Conservation (phyloP, 2,329 filamentous ascomycete species). For the Aspergillus sp. region DNA sequence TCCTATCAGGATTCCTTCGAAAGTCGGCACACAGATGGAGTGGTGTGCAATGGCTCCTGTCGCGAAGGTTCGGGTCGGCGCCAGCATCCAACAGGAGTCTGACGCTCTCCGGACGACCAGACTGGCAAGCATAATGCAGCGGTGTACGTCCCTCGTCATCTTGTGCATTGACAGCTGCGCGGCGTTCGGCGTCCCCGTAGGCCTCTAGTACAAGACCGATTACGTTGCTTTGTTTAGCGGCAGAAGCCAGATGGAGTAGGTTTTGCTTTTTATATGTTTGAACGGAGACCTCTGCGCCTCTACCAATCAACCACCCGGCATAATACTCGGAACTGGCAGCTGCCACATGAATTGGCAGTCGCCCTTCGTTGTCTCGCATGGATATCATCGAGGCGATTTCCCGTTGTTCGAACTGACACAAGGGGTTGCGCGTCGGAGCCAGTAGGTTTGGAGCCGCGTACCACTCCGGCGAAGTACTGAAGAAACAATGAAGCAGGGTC, state of each 20-base stretch:
- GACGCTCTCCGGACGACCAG: not conserved
- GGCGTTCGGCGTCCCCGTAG: no score
- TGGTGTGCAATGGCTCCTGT: not conserved
- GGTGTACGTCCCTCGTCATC: not conserved
- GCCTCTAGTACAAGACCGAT: not conserved
- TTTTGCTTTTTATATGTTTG: not conserved
- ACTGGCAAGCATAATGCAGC: not conserved
- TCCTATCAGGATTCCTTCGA: no score
- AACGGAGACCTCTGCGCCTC: not conserved
- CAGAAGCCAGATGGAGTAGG: not conserved
- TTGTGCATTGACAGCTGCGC: not conserved
- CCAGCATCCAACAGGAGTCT: conserved; percentile 13
- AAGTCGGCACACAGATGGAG: not conserved
- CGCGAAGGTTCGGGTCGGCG: not conserved
- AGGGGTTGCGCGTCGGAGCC: no score
- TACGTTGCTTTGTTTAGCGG: not conserved
- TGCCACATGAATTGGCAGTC: not conserved
- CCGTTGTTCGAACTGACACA: no score
- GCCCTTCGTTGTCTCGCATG: not conserved
- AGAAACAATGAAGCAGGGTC: not conserved
- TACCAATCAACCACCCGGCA: not conserved
- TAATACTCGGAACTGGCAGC: not conserved
- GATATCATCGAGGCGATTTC: not conserved
- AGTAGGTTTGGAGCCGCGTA: no score
- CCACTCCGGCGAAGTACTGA: not conserved